Base-by-base conservation (phyloP, 2,329 filamentous ascomycete species). In the Drechslera avenae region DNA sequence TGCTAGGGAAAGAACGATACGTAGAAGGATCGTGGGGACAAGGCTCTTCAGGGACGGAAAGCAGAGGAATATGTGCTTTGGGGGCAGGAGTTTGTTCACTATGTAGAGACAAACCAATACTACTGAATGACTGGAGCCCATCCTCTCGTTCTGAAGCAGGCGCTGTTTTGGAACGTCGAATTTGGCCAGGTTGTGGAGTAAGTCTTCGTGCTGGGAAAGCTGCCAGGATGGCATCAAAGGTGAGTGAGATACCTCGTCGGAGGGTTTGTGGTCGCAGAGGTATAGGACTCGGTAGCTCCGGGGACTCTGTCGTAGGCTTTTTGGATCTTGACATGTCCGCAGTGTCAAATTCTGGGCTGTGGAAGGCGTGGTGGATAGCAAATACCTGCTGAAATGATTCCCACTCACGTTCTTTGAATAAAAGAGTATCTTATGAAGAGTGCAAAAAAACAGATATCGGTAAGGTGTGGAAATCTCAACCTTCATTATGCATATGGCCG, bases 21-120 rank as follows among this genome's bases (percentile, higher is more conserved):
- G 19, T 31, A 7, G 52, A 46, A 1, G 59, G 35, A 39, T 67
- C 56, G 50, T 66, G 62, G 0, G 60, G 57, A 44, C 59, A 66
- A 7, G 39, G 37, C 0, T 48, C 12, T 7, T 61, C 46, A 8
- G 40, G 6, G 4, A 54, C 52, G 0, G 43, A 40, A 4, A 60
- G 21, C 13, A 36, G 48, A 8, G 56, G 52, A n/a, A 53, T 54
- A 2, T 43, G 44, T 5, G 56, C 7, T 12, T n/a, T 40, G n/a
- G 52, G 41, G 8, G 45, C 14, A 26, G 23, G 32, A 5, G 19
- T 5, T 10, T 46, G 31, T 43, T 40, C 43, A 13, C 16, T 18
- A 7, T 32, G 18, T 28, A 31, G 23, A 5, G 14, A 17, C 9
- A n/a, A 18, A 14, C 8, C 14, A 16, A 19, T 7, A 14, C 26